phyloP scores from a whole-genome alignment of 768 basidiomycete genomes.

The Boletales sp. region DNA sequence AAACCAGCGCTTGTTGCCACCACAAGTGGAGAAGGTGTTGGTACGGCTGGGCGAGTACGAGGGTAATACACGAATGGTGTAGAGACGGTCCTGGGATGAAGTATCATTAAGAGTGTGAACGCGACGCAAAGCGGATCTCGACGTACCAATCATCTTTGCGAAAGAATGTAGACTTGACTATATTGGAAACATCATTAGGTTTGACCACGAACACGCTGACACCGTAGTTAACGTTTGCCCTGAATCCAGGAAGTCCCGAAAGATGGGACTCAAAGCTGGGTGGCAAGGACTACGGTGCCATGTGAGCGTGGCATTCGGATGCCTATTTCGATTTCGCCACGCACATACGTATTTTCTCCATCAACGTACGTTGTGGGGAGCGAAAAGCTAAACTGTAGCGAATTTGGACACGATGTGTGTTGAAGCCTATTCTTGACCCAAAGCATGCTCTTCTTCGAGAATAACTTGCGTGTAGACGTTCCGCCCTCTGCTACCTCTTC shows the following conservation, averaged over 20 bases:
- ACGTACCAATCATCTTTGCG: conserved; percentile 54
- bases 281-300: conserved; percentile 51
- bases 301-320: conserved; percentile 1
- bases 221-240: conserved; percentile 60
- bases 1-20: conserved; percentile 36
- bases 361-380: conserved; percentile 59
- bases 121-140: neutral
- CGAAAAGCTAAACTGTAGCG: conserved; percentile 49
- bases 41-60: conserved; percentile 54
- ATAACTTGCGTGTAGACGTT: conserved; percentile 46
- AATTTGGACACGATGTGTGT: conserved; percentile 46
- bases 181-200: conserved; percentile 38
- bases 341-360: conserved; percentile 56
- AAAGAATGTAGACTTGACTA: conserved; percentile 51
- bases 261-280: conserved; percentile 68
- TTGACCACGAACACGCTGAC: conserved; percentile 52
- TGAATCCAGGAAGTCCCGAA: conserved; percentile 69
- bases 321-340: conserved; percentile 23
- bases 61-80: conserved; percentile 66
- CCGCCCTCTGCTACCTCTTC: conserved; percentile 71
- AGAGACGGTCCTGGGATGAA: conserved; percentile 43
- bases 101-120: neutral
- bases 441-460: conserved; percentile 48
- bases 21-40: conserved; percentile 46
- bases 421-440: conserved; percentile 50